Evolutionary conservation across 305 asterid genomes (phyloP).

Genomic region (Rubia peregrina): DNA sequence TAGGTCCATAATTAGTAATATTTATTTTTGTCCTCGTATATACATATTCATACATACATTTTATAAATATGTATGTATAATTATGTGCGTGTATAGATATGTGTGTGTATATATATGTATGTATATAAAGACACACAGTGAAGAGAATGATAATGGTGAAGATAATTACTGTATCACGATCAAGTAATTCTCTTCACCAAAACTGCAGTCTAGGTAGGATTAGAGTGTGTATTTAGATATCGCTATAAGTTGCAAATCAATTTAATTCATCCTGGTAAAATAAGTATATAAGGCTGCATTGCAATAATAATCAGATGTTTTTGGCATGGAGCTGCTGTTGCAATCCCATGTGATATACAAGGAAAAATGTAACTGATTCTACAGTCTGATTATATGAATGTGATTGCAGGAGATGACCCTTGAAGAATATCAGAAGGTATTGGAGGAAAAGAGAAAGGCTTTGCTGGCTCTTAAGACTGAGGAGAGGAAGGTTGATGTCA

Average conservation of each 20-base stretch:
- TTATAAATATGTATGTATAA: too few species aligned
- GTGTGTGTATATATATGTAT: too few species aligned
- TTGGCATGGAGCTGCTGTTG: background rate
- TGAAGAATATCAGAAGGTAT: constrained; percentile 82
- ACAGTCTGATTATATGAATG: background rate
- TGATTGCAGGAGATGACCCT: constrained; percentile 72
- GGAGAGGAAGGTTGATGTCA: constrained; percentile 74
- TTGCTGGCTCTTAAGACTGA: constrained; percentile 53
- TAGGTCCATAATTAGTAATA: too few species aligned
- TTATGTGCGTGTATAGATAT: too few species aligned
- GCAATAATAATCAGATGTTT: background rate
- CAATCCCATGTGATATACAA: background rate
- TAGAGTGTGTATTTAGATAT: background rate
- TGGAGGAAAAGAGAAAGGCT: constrained; percentile 76
- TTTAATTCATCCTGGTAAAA: background rate
- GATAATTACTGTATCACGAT: too few species aligned
- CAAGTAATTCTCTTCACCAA: background rate
- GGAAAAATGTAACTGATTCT: background rate
- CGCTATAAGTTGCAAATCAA: background rate
- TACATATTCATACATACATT: too few species aligned
- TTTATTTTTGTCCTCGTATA: too few species aligned
- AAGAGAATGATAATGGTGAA: too few species aligned
- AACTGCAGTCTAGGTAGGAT: background rate
- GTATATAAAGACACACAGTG: too few species aligned
- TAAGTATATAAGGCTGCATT: too few species aligned